These are phyloP conservation scores for Pelargonium hybrid DNA, from an alignment of 441 rosid species.

Conservation along the genomic window DNA sequence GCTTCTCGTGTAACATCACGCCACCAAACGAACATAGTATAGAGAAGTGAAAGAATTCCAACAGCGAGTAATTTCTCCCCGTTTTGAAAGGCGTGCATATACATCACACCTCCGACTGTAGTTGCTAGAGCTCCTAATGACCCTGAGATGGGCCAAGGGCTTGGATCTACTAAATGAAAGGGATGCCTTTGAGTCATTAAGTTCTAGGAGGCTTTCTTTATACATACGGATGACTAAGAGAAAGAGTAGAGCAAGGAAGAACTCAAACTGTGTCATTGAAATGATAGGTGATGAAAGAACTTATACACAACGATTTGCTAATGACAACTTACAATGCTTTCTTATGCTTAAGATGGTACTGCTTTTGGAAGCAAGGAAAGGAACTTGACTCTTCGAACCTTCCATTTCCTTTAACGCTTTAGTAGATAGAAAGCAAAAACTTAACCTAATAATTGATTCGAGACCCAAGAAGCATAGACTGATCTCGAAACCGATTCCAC, in stretches of 20 bases:
- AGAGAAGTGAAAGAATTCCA: not conserved
- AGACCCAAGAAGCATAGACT: not conserved
- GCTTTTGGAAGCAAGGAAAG: too few species aligned
- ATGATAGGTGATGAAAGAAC: too few species aligned
- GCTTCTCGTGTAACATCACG: not conserved
- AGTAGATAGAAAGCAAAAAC: too few species aligned
- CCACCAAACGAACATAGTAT: not conserved
- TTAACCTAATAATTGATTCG: not conserved
- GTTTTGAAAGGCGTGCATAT: conserved; percentile 3
- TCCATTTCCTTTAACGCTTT: too few species aligned
- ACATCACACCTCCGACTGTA: not conserved
- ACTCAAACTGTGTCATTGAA: too few species aligned
- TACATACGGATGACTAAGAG: too few species aligned
- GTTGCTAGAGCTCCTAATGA: not conserved
- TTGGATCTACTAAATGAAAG: not conserved
- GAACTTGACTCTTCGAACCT: too few species aligned
- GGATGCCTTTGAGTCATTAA: not conserved
- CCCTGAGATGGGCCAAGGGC: not conserved
- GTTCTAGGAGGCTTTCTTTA: too few species aligned
- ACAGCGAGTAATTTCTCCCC: not conserved
- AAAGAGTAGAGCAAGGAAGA: too few species aligned
- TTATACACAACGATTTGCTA: too few species aligned
- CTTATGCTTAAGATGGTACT: too few species aligned
- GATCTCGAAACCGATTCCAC: not conserved
- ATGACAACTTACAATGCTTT: too few species aligned